phyloP scores from a whole-genome alignment of 345 rosid species.

The Theobroma cacao region DNA sequence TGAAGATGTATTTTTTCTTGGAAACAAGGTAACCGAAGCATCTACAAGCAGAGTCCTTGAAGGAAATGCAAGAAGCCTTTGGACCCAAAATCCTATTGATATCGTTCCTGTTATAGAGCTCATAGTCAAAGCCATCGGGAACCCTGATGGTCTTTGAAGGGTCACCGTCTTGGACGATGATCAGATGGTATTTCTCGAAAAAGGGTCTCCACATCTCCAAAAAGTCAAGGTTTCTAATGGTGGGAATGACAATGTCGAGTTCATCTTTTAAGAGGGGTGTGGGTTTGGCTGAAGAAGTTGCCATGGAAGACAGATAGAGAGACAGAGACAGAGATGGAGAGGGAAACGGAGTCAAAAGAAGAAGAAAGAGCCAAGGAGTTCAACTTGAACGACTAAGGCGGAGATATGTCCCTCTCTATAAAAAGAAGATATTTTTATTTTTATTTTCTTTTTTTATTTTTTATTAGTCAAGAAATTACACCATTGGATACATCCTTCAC shows the following conservation, averaged over 20 bases:
- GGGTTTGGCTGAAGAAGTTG: neutral
- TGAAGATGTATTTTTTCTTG: constrained; percentile 58
- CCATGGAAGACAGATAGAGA: constrained; percentile 1
- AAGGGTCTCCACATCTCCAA: constrained; percentile 42
- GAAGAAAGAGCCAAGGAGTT: neutral
- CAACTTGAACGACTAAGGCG: neutral
- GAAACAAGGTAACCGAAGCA: constrained; percentile 66
- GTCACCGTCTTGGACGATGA: constrained; percentile 39
- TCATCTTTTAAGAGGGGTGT: constrained; percentile 25
- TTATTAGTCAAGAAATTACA: too few relatives aligned
- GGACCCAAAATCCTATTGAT: constrained; percentile 30
- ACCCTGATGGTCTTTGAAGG: constrained; percentile 28
- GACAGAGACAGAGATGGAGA: neutral
- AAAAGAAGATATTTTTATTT: neutral
- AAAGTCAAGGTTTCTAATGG: constrained; percentile 31
- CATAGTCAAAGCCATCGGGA: constrained; percentile 35
- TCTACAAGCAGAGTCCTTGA: constrained; percentile 47
- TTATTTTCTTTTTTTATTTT: neutral
- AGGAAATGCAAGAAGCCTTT: constrained; percentile 35
- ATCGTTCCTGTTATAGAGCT: constrained; percentile 34
- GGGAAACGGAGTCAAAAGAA: neutral
- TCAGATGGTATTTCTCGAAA: constrained; percentile 36
- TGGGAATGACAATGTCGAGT: constrained; percentile 34
- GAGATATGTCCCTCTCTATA: neutral
- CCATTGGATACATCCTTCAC: neutral